A percentile compares a stretch with the other conserved stretches of the same genome.
These are phyloP conservation scores for Ophiostoma montium DNA, from an alignment of 2,329 filamentous ascomycete genomes.

Conservation along the genomic window DNA sequence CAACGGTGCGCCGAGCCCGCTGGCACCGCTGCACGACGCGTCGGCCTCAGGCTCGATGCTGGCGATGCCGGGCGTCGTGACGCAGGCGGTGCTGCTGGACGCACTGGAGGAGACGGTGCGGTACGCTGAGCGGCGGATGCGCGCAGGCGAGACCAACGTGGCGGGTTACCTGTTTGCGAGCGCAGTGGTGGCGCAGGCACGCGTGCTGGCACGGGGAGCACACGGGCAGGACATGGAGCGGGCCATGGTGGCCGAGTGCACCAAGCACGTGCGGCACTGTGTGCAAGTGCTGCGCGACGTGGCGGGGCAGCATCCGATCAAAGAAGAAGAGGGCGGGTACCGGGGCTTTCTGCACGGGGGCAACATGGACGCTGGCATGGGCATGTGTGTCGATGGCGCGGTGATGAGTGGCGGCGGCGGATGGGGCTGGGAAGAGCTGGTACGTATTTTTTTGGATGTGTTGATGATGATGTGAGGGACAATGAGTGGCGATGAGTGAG, in stretches of 20 bases:
- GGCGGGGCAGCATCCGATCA: slow-evolving; percentile 10
- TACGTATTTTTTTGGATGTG: slow-evolving; percentile 5
- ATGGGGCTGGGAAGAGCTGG: slow-evolving; percentile 15
- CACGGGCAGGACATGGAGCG: slow-evolving; percentile 20
- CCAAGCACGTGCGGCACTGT: slow-evolving; percentile 22
- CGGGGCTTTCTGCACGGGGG: neutral
- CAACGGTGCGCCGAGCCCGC: neutral
- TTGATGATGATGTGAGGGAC: neutral
- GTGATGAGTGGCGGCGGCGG: neutral
- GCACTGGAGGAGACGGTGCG: slow-evolving; percentile 9
- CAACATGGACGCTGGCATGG: slow-evolving; percentile 1
- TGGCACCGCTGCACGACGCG: neutral
- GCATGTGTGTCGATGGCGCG: neutral
- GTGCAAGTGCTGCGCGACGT: slow-evolving; percentile 22
- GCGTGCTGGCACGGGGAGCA: slow-evolving; percentile 25
- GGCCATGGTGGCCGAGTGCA: slow-evolving; percentile 24
- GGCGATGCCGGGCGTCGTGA: slow-evolving; percentile 12
- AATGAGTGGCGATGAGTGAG: neutral
- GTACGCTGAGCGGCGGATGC: slow-evolving; percentile 9
- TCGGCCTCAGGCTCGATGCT: slow-evolving; percentile 1
- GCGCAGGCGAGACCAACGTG: slow-evolving; percentile 33
- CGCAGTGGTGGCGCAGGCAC: slow-evolving; percentile 27
- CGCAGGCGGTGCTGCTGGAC: slow-evolving; percentile 9
- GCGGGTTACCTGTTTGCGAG: slow-evolving; percentile 34
- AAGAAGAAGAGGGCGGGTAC: neutral